phyloP scores from a whole-genome alignment of 306 rosid species.

The Dryas drummondii region DNA sequence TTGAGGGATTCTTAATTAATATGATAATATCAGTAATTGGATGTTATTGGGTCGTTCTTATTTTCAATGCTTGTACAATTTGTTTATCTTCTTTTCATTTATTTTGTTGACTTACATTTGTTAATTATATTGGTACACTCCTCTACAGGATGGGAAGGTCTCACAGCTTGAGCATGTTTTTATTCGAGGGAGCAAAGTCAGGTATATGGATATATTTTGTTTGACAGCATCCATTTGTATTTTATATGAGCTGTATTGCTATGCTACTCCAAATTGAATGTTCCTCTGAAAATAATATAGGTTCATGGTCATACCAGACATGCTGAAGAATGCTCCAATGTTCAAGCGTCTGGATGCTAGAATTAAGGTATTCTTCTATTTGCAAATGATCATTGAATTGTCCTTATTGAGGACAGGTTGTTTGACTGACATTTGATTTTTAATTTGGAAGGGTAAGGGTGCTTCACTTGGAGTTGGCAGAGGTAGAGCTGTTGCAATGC shows the following conservation, averaged over 20 bases:
- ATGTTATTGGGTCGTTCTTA: neutral
- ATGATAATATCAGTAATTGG: neutral
- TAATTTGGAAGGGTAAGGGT: slow-evolving; percentile 85
- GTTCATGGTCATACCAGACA: slow-evolving; percentile 98
- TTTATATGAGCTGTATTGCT: neutral
- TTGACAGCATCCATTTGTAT: neutral
- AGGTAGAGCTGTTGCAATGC: slow-evolving; percentile 99
- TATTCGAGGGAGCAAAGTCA: slow-evolving; percentile 98
- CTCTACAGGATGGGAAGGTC: slow-evolving; percentile 82
- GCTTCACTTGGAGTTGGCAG: slow-evolving; percentile 98
- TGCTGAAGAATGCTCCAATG: slow-evolving; percentile 99
- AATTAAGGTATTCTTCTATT: slow-evolving; percentile 61
- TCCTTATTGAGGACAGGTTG: neutral
- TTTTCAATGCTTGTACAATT: neutral
- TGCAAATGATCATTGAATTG: slow-evolving; percentile 2
- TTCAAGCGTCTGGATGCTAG: slow-evolving; percentile 96
- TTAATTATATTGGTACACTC: slow-evolving; percentile 22
- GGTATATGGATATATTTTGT: slow-evolving; percentile 40
- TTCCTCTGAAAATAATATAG: slow-evolving; percentile 35
- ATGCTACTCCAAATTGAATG: neutral
- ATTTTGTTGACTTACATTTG: slow-evolving; percentile 9
- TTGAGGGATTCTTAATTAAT: neutral
- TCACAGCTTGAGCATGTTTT: slow-evolving; percentile 97
- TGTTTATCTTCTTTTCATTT: neutral
- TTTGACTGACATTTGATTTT: slow-evolving; percentile 20